A percentile compares a stretch with the other conserved stretches of the same genome.
Conservation (phyloP, 768 basidiomycete genomes). For the Russula griseocarnosa region DNA sequence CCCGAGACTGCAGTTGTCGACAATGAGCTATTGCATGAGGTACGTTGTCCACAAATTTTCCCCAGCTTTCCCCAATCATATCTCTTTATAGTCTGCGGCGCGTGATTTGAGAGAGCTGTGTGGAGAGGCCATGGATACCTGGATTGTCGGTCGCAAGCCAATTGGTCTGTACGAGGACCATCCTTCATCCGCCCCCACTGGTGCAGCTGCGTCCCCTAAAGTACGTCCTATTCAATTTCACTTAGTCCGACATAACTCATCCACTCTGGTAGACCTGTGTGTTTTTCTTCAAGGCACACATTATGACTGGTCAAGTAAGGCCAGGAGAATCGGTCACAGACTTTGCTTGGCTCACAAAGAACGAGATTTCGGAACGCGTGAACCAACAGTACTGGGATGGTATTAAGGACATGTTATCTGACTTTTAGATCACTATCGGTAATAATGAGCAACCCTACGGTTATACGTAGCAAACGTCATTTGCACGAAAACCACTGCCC, state of each 20-base stretch:
- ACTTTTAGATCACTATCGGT: constrained; percentile 36
- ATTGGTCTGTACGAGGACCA: constrained; percentile 67
- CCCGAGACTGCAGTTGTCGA: constrained; percentile 62
- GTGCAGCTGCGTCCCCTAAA: constrained; percentile 17
- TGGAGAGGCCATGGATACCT: constrained; percentile 83
- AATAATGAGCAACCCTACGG: constrained; percentile 12
- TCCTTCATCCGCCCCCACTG: constrained; percentile 31
- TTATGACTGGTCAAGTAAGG: constrained; percentile 80
- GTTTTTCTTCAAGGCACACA: constrained; percentile 94
- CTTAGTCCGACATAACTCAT: neutral
- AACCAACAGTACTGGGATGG: constrained; percentile 67
- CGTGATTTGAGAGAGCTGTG: constrained; percentile 66
- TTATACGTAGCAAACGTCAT: constrained; percentile 5
- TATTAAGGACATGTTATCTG: constrained; percentile 78
- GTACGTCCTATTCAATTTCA: constrained; percentile 17
- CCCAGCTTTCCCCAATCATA: neutral
- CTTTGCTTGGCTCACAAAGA: constrained; percentile 93
- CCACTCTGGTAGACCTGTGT: constrained; percentile 50
- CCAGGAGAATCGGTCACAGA: constrained; percentile 56
- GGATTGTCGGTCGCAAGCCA: constrained; percentile 89
- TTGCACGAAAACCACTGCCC: too few species aligned
- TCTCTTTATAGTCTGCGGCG: constrained; percentile 58
- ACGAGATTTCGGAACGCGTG: constrained; percentile 77
- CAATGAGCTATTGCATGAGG: constrained; percentile 76
- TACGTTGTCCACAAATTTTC: constrained; percentile 33